Base-by-base conservation (phyloP, 257 asterid genomes). In the Datura wrightii region DNA sequence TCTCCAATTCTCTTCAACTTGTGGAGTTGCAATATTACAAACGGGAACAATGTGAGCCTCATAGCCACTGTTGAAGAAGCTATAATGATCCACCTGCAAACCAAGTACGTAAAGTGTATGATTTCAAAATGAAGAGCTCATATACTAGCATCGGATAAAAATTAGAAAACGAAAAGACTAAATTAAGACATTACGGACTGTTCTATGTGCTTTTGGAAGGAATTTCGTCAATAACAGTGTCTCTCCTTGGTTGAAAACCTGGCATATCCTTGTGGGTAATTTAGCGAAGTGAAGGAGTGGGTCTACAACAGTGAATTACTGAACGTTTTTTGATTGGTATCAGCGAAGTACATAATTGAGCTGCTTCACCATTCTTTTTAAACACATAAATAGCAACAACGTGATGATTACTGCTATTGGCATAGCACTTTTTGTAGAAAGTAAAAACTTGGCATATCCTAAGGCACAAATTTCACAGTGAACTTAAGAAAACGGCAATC, bases 21-120 rank as follows among this genome's bases (percentile, higher is more conserved):
- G 84, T 83, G 91, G 62, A 94, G 97, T 85, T 96, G 99, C 90
- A 94, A 79, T 36, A 97, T 89, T 14, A 87, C 83, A 41, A 92
- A 58, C 79, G 98, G 97, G 88, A 93, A 89, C 80, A 97, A 54
- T 59, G 90, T 83, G 72, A 95, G 91, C 85, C 98, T 89, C 91
- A 92, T 83, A 15, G 92, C 93, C 87, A 97, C 79, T 1, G 98
- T 90, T 70, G 97, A 94, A 1, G 97, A 91, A 24, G 93, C 92
- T 63, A 97, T 95, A 79, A 92, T 85, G 65, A 93, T 41, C 99
- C 99, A 97, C 98, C 99, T 95, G 59, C 65, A 72, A 19, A 37
- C 31, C 55, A 69, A 44, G 76, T 62, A 31, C 34, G 11, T 8
- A 60, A 48, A 63, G 48, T 72, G 14, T 31, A 31, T 18, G 44